Percentiles rank a stretch among this genome's conserved stretches.
phyloP scores from a whole-genome alignment of 2,329 filamentous ascomycete species.

The Aspergillus pseudotamarii region DNA sequence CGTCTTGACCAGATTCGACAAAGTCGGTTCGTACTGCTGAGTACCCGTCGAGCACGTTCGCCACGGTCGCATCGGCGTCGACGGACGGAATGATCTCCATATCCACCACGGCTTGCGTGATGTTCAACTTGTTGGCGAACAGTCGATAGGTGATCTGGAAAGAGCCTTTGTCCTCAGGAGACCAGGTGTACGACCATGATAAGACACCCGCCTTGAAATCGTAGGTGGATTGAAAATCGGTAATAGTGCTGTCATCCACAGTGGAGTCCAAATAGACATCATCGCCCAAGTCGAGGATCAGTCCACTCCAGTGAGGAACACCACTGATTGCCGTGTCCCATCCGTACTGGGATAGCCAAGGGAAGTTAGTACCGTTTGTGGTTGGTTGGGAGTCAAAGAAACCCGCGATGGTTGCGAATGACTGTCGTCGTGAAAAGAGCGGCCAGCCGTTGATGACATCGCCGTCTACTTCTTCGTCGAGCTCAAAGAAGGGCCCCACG shows the following conservation, averaged over 20 bases:
- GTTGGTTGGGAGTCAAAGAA: constrained; percentile 66
- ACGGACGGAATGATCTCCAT: constrained; percentile 59
- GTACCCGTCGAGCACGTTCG: constrained; percentile 69
- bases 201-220: constrained; percentile 66
- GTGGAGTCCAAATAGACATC: constrained; percentile 62
- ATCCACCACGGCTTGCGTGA: constrained; percentile 64
- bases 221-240: constrained; percentile 62
- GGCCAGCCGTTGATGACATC: constrained; percentile 69
- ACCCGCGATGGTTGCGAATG: constrained; percentile 68
- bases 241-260: constrained; percentile 61
- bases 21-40: constrained; percentile 67
- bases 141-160: constrained; percentile 68
- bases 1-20: constrained; percentile 58
- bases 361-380: constrained; percentile 65
- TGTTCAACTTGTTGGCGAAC: constrained; percentile 64
- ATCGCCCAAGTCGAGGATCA: constrained; percentile 60
- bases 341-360: constrained; percentile 70
- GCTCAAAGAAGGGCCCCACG: constrained; percentile 66
- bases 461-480: constrained; percentile 53
- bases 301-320: constrained; percentile 68
- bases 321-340: constrained; percentile 72
- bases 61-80: constrained; percentile 60
- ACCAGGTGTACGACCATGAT: constrained; percentile 69
- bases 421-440: constrained; percentile 63
- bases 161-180: constrained; percentile 51